A percentile compares a stretch with the other conserved stretches of the same genome.
These are phyloP conservation scores for Taphrina sp. DNA, from an alignment of 1,139 yeast species.

Conservation along the genomic window DNA sequence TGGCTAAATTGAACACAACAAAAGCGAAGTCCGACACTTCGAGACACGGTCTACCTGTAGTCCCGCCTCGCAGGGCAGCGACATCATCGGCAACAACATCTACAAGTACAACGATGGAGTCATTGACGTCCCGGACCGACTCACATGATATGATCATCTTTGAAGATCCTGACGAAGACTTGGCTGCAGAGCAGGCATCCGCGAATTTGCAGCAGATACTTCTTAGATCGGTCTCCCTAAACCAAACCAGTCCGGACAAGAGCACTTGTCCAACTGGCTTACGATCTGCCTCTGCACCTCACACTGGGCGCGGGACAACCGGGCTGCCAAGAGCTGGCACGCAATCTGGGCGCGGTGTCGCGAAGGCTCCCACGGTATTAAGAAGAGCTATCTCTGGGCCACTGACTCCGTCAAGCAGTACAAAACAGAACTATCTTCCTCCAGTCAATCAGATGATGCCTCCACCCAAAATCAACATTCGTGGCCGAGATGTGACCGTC, in stretches of 20 bases:
- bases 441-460: neutral
- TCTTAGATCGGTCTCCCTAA: too few relatives aligned
- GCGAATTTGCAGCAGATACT: neutral
- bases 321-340: neutral
- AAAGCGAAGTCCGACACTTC: neutral
- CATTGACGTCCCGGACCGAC: too few relatives aligned
- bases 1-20: neutral
- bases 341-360: neutral
- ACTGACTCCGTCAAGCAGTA: conserved; percentile 12
- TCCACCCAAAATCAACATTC: conserved; percentile 21
- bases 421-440: conserved; percentile 18
- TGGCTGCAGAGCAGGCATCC: conserved; percentile 3
- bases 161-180: conserved; percentile 12
- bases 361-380: conserved; percentile 1
- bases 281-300: too few relatives aligned
- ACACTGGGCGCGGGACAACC: too few relatives aligned
- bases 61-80: conserved; percentile 9
- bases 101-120: too few relatives aligned
- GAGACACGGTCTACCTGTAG: neutral
- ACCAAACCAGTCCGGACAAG: too few relatives aligned
- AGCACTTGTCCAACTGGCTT: too few relatives aligned
- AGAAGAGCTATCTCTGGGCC: conserved; percentile 29
- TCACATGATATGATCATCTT: neutral
- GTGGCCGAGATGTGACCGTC: conserved; percentile 2
- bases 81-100: neutral